Percentiles rank a stretch among this genome's conserved stretches.
phyloP scores from a whole-genome alignment of 768 basidiomycete species.

The Udeniomyces megalosporus region DNA sequence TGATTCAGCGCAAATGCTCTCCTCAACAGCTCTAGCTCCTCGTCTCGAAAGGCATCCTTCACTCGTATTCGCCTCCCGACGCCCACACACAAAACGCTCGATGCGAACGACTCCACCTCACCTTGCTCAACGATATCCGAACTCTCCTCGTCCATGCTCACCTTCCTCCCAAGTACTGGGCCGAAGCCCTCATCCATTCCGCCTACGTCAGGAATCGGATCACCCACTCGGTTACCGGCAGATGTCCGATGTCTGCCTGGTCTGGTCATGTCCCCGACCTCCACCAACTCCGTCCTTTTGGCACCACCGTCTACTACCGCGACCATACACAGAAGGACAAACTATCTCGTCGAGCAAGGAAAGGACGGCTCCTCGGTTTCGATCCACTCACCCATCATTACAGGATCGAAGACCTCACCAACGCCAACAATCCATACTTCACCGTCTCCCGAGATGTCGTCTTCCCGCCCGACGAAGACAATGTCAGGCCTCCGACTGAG shows the following conservation, averaged over 20 bases:
- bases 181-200: constrained; percentile 12
- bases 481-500: no score
- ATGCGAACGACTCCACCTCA: constrained; percentile 18
- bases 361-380: not conserved
- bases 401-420: not conserved
- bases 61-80: constrained; percentile 14
- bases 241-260: not conserved
- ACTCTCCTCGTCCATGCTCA: constrained; percentile 3
- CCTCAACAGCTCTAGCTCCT: no score
- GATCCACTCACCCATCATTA: no score
- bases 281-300: not conserved
- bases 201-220: constrained; percentile 13
- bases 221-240: not conserved
- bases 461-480: no score
- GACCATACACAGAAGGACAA: not conserved
- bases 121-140: constrained; percentile 16
- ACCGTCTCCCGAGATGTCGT: no score
- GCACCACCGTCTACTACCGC: not conserved
- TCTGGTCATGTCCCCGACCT: not conserved
- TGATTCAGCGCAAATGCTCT: no score
- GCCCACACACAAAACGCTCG: constrained; percentile 18
- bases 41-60: not conserved
- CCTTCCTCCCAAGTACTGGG: constrained; percentile 15
- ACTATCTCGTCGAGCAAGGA: not conserved
- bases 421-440: no score